These are phyloP conservation scores for Rusavskia elegans DNA, from an alignment of 495 filamentous ascomycete genomes.

Conservation along the genomic window DNA sequence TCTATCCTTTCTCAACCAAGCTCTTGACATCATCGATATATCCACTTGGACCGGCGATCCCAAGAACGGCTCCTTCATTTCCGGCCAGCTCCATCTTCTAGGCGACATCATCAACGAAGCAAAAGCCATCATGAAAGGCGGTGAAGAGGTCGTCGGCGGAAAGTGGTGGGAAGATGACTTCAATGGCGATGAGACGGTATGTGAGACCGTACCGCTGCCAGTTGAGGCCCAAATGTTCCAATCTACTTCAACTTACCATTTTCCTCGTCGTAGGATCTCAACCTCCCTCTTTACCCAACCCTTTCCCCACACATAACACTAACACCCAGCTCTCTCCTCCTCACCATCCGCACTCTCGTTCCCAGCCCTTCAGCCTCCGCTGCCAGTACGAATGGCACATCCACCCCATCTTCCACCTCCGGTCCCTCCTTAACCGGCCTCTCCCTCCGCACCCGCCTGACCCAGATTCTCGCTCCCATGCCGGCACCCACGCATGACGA, in stretches of 20 bases:
- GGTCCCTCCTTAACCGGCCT: conserved; percentile 38
- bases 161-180: conserved; percentile 38
- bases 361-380: conserved; percentile 32
- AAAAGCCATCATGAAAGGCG: conserved; percentile 34
- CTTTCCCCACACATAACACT: conserved; percentile 61
- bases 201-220: conserved; percentile 3
- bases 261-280: conserved; percentile 31
- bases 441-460: conserved; percentile 38
- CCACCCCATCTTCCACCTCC: conserved; percentile 37
- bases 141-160: conserved; percentile 29
- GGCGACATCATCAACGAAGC: conserved; percentile 63
- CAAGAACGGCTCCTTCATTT: conserved; percentile 49
- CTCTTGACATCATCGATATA: conserved; percentile 63
- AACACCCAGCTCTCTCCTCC: conserved; percentile 58
- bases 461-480: conserved; percentile 17
- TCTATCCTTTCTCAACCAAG: conserved; percentile 56
- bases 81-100: conserved; percentile 63
- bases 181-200: conserved; percentile 34
- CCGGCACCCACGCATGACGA: conserved; percentile 66
- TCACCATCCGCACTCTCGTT: conserved; percentile 68
- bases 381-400: conserved; percentile 30
- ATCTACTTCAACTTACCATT: no score
- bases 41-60: conserved; percentile 50
- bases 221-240: no score
- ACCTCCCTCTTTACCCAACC: conserved; percentile 59